phyloP scores from a whole-genome alignment of 768 basidiomycete genomes.

The Tremella mesenterica region DNA sequence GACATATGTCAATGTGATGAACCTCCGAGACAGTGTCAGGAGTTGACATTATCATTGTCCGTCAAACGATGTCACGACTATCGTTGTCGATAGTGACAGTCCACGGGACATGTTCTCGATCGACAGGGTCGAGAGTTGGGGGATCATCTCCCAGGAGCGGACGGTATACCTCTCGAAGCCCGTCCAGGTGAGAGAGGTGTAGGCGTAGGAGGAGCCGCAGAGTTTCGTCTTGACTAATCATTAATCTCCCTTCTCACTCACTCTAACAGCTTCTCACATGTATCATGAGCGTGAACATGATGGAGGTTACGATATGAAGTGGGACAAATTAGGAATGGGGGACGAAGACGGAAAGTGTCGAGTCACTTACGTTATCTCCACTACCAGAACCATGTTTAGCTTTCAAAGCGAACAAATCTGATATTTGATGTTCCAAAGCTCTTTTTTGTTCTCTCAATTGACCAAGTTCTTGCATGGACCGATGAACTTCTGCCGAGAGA shows the following conservation, averaged over 20 bases:
- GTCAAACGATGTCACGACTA: too few relatives aligned
- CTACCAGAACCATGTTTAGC: constrained; percentile 32
- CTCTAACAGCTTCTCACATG: not conserved
- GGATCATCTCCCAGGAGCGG: constrained; percentile 8
- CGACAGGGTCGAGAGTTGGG: too few relatives aligned
- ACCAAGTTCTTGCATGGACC: constrained; percentile 63
- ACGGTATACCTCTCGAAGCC: constrained; percentile 10
- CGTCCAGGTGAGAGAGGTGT: constrained; percentile 1
- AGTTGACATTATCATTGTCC: too few relatives aligned
- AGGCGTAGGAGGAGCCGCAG: constrained; percentile 1
- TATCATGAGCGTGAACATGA: not conserved
- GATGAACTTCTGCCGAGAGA: constrained; percentile 62
- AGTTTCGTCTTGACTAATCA: constrained; percentile 6
- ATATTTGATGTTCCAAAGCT: constrained; percentile 40
- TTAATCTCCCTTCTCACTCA: not conserved
- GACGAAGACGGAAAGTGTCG: not conserved
- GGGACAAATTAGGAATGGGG: not conserved
- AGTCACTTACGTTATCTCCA: constrained; percentile 22
- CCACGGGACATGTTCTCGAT: too few relatives aligned
- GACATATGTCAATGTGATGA: too few relatives aligned
- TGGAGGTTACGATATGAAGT: not conserved
- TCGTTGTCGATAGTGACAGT: too few relatives aligned
- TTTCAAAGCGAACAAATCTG: constrained; percentile 42
- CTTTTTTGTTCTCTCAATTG: constrained; percentile 40
- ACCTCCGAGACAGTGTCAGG: too few relatives aligned